Evolutionary conservation across 352 stramenopile genomes (phyloP), one percentile per base, ranked within the genome.

Genomic region (Globisporangium cederbergense): DNA sequence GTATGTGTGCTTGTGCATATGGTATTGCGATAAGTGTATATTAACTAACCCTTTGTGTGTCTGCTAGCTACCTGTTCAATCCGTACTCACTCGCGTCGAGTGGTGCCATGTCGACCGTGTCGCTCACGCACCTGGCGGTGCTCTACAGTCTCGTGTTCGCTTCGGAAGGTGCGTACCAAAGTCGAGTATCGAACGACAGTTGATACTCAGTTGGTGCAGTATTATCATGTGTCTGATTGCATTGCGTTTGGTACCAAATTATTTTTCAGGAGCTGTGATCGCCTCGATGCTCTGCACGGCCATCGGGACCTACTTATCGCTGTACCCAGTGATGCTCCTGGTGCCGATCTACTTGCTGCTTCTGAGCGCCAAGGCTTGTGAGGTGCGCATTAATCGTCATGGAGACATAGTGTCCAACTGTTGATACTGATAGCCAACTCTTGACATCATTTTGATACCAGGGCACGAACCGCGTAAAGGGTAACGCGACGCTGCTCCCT

Each of bases 141-240:
- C 66, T 93, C 40, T 92, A 86, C 58, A 87, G 79, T 13, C 63
- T 95, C 22, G 70, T 91, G 34, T 91, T 89, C 51, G 86, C 83
- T 0, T 72, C 83, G 2, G 74, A 91, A 80, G 75, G 86, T 79
- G 20, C n/a, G 46, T 3, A 30, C 60, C 4, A 42, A 4, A 14
- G 9, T 42, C 13, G 14, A 42, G 36, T 42, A 42, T 42, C 36
- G 14, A 14, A 42, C 36, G 36, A 42, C 11, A 42, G 36, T 3
- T 42, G 36, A 46, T 46, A 46, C 40, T 13, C 14, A 8, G 14
- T 18, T 18, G 40, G 40, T 18, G 14, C 4, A 46, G 0, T 16
- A 46, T n/a, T 46, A 16, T 7, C 40, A 16, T n/a, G 40, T 46
- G 11, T 49, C 36, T 42, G 36, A 42, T 20, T 49, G 18, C 32